These are phyloP conservation scores for Pichia manshurica DNA, from an alignment of 805 yeast species.

Conservation along the genomic window DNA sequence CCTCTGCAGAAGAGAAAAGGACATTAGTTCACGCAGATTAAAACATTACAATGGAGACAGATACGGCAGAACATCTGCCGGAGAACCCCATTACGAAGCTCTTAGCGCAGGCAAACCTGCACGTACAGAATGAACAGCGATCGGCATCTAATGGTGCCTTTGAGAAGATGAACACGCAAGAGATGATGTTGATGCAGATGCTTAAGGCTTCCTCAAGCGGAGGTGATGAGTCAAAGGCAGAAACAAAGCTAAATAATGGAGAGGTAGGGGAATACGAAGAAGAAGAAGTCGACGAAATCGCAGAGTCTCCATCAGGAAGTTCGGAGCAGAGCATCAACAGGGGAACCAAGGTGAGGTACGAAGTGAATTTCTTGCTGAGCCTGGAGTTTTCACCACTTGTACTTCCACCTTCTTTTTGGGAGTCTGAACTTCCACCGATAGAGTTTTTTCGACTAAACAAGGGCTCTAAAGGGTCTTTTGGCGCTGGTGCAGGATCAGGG, in stretches of 20 bases:
- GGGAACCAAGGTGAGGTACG: not conserved
- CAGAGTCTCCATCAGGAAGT: too few relatives aligned
- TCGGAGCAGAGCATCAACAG: not conserved
- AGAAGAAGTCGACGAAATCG: not conserved
- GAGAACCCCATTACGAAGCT: not conserved
- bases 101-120: constrained; percentile 2
- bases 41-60: too few relatives aligned
- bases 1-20: too few relatives aligned
- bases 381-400: constrained; percentile 13
- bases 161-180: not conserved
- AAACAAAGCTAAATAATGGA: not conserved
- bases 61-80: too few relatives aligned
- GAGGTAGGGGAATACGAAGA: not conserved
- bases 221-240: not conserved
- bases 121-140: constrained; percentile 6
- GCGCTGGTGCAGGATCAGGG: not conserved
- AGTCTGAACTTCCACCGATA: constrained; percentile 36
- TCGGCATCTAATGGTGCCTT: not conserved
- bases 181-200: constrained; percentile 5
- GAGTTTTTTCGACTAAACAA: constrained; percentile 43
- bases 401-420: constrained; percentile 19
- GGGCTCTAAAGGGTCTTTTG: not conserved
- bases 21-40: too few relatives aligned
- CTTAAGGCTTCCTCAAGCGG: not conserved
- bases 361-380: constrained; percentile 2